Conservation (phyloP, 1,284 basidiomycete species). For the Farysia itapuensis region DNA sequence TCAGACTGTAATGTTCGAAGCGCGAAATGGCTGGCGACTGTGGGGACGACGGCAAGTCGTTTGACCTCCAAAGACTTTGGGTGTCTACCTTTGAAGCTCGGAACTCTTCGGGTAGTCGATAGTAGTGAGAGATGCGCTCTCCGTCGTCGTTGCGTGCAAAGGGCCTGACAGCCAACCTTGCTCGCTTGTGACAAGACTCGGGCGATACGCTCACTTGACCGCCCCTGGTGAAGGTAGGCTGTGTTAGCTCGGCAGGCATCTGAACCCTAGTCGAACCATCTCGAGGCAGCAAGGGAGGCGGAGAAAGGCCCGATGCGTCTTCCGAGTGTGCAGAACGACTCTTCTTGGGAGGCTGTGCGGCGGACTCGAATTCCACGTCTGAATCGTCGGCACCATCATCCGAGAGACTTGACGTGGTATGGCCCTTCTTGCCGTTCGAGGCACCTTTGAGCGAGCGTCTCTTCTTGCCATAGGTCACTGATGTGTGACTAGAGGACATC, state of each 20-base stretch:
- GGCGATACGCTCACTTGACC: slow-evolving; percentile 36
- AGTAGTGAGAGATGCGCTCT: no score
- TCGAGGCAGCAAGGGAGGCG: slow-evolving; percentile 35
- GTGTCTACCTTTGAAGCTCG: slow-evolving; percentile 1
- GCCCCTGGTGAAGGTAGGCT: slow-evolving; percentile 36
- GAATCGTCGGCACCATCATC: slow-evolving; percentile 5
- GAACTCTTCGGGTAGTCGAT: not conserved
- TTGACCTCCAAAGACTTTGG: slow-evolving; percentile 6
- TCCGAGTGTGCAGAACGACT: slow-evolving; percentile 8
- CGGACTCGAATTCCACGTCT: slow-evolving; percentile 8
- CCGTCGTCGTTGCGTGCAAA: no score
- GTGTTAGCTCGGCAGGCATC: slow-evolving; percentile 26
- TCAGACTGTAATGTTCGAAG: slow-evolving; percentile 5
- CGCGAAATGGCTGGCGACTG: slow-evolving; percentile 17
- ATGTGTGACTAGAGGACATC: slow-evolving; percentile 2
- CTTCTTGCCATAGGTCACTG: slow-evolving; percentile 14
- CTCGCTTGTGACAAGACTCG: slow-evolving; percentile 18
- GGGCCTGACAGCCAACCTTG: not conserved
- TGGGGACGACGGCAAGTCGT: slow-evolving; percentile 25
- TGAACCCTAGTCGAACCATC: slow-evolving; percentile 18
- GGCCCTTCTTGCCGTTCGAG: not conserved
- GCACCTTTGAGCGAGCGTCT: slow-evolving; percentile 10
- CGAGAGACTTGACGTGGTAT: not conserved
- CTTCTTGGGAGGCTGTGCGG: slow-evolving; percentile 7
- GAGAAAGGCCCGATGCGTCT: slow-evolving; percentile 22